A percentile compares a stretch with the other conserved stretches of the same genome.
Evolutionary conservation across 768 basidiomycete genomes (phyloP).

Genomic region (Lactarius psammicola): DNA sequence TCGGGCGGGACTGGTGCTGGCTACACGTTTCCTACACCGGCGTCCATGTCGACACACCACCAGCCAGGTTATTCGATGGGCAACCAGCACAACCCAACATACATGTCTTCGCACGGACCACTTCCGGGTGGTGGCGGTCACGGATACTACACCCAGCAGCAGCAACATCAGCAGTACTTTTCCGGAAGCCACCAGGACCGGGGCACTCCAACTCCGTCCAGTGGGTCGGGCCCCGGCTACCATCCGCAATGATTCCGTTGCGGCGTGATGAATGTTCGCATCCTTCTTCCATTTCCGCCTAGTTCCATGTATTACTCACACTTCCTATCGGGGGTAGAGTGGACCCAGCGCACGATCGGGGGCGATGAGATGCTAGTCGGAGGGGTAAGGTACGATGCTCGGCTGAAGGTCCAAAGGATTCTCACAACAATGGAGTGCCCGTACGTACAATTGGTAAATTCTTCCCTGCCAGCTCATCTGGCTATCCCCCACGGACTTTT

Average conservation of each 20-base stretch:
- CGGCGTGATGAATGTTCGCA: conserved; percentile 22
- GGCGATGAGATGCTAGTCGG: conserved; percentile 25
- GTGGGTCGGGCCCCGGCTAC: conserved; percentile 37
- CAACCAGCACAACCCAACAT: conserved; percentile 17
- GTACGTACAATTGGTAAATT: conserved; percentile 26
- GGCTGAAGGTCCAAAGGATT: conserved; percentile 15
- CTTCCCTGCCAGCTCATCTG: conserved; percentile 8
- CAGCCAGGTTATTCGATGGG: conserved; percentile 19
- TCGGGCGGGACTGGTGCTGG: conserved; percentile 18
- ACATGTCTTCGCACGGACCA: conserved; percentile 22
- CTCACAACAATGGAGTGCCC: conserved; percentile 21
- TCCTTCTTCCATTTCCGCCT: conserved; percentile 24
- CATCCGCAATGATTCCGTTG: conserved; percentile 34
- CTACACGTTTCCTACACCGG: conserved; percentile 28
- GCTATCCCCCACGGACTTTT: conserved; percentile 24
- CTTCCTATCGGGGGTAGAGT: conserved; percentile 25
- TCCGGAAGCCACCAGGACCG: conserved; percentile 23
- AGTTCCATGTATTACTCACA: conserved; percentile 24
- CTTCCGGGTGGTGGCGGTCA: conserved; percentile 17
- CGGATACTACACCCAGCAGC: conserved; percentile 24
- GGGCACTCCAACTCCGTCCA: conserved; percentile 34
- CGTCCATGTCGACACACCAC: conserved; percentile 23
- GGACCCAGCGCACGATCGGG: conserved; percentile 22
- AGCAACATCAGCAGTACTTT: conserved; percentile 24
- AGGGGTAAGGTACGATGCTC: conserved; percentile 23